Conservation (phyloP, 805 yeast genomes). For the Candida ulmi region DNA sequence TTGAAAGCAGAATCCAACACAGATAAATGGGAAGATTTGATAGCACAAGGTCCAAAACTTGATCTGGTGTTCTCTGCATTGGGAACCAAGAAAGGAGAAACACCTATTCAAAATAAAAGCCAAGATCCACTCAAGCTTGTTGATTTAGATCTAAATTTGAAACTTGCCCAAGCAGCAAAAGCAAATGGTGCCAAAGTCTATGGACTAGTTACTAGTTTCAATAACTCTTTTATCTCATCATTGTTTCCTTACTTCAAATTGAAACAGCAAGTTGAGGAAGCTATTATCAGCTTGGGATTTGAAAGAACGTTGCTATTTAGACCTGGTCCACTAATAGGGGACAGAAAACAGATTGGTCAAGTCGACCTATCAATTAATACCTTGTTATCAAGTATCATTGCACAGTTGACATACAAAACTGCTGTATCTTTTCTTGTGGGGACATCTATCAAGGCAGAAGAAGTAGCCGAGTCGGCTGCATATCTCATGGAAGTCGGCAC, state of each 20-base stretch:
- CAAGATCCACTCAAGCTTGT: slow-evolving; percentile 38
- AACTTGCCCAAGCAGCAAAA: slow-evolving; percentile 64
- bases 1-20: slow-evolving; percentile 41
- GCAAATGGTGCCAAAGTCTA: slow-evolving; percentile 56
- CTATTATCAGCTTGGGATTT: slow-evolving; percentile 51
- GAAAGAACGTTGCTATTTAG: slow-evolving; percentile 63
- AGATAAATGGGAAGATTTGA: slow-evolving; percentile 42
- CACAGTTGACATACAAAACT: slow-evolving; percentile 11
- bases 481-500: slow-evolving; percentile 10
- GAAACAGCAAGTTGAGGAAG: slow-evolving; percentile 72
- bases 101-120: slow-evolving; percentile 56
- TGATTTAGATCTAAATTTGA: slow-evolving; percentile 65
- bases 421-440: slow-evolving; percentile 11
- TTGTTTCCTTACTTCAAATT: slow-evolving; percentile 50
- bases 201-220: slow-evolving; percentile 60
- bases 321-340: slow-evolving; percentile 57
- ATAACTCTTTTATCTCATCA: slow-evolving; percentile 44
- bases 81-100: slow-evolving; percentile 66
- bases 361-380: slow-evolving; percentile 3
- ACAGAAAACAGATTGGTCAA: slow-evolving; percentile 5
- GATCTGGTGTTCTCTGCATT: slow-evolving; percentile 52
- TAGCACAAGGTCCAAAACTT: slow-evolving; percentile 13
- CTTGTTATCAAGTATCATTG: slow-evolving; percentile 10
- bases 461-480: slow-evolving; percentile 14
- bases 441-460: slow-evolving; percentile 12